A percentile compares a stretch with the other conserved stretches of the same genome.
Evolutionary conservation across 257 asterid species (phyloP).

Genomic region (Nicotiana tabacum): DNA sequence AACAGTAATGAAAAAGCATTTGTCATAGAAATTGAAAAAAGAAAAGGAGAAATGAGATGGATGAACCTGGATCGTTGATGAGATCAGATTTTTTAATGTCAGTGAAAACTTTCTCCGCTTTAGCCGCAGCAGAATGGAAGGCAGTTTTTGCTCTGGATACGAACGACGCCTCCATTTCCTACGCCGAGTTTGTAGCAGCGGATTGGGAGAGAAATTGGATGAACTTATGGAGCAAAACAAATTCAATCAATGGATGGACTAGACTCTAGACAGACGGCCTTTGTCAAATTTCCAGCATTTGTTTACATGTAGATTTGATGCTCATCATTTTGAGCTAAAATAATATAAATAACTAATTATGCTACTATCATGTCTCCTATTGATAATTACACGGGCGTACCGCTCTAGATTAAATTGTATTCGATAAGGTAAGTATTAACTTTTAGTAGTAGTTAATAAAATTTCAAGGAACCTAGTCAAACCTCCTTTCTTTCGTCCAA

Average conservation of each 20-base stretch:
- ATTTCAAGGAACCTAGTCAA: background rate
- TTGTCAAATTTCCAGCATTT: background rate
- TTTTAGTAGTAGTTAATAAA: background rate
- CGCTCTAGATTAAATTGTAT: background rate
- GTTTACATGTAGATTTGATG: background rate
- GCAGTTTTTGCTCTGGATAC: slow-evolving; percentile 90
- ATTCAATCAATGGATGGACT: background rate
- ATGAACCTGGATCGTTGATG: slow-evolving; percentile 43
- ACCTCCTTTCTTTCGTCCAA: background rate
- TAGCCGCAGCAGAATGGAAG: slow-evolving; percentile 96
- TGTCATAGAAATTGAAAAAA: slow-evolving; percentile 39
- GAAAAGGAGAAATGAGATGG: slow-evolving; percentile 11
- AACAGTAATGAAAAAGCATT: slow-evolving; percentile 12
- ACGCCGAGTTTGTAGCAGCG: slow-evolving; percentile 20
- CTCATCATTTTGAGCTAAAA: background rate
- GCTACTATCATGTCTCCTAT: background rate
- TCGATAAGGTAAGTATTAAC: background rate
- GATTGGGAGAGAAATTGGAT: slow-evolving; percentile 7
- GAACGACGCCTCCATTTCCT: slow-evolving; percentile 77
- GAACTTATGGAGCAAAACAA: slow-evolving; percentile 6
- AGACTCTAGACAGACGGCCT: background rate
- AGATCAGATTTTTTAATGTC: slow-evolving; percentile 83
- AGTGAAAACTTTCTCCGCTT: slow-evolving; percentile 96
- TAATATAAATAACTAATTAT: background rate
- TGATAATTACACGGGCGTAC: background rate